These are phyloP conservation scores for Phialocephala sp. DNA, from an alignment of 2,329 filamentous ascomycete species.

Conservation along the genomic window DNA sequence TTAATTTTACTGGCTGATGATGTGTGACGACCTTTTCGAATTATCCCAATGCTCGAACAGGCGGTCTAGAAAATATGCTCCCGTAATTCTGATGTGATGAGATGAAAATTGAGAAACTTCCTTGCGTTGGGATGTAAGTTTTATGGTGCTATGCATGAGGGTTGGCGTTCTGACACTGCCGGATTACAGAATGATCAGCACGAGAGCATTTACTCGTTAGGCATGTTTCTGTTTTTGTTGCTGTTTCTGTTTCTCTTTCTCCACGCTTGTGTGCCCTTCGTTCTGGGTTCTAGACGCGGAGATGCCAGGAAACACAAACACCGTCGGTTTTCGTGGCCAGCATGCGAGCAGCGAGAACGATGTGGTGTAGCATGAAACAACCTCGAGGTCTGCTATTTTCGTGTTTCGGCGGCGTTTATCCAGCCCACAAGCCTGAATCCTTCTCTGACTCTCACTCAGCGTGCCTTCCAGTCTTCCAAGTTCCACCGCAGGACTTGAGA, in stretches of 20 bases:
- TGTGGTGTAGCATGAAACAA: constrained; percentile 3
- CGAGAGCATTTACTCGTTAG: background rate
- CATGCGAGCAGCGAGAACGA: too few relatives aligned
- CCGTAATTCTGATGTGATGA: background rate
- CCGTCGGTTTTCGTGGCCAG: background rate
- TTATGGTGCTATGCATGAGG: background rate
- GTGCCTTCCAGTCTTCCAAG: background rate
- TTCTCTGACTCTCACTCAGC: background rate
- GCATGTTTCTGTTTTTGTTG: background rate
- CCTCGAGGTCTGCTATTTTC: background rate
- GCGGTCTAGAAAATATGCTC: too few relatives aligned
- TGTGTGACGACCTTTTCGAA: background rate
- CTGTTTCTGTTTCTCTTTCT: background rate
- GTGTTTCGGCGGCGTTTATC: constrained; percentile 4
- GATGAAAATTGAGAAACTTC: background rate
- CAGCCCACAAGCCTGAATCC: constrained; percentile 9
- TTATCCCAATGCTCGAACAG: too few relatives aligned
- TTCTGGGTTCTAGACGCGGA: background rate
- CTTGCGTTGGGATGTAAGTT: background rate
- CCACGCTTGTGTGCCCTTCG: background rate
- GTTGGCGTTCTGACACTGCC: constrained; percentile 1
- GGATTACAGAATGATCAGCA: constrained; percentile 1
- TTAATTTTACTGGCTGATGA: constrained; percentile 10
- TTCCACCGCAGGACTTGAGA: too few relatives aligned
- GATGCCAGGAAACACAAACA: background rate